Evolutionary conservation across 345 rosid species (phyloP), one percentile per base, ranked within the genome.

Genomic region (Fremontodendron californicum): DNA sequence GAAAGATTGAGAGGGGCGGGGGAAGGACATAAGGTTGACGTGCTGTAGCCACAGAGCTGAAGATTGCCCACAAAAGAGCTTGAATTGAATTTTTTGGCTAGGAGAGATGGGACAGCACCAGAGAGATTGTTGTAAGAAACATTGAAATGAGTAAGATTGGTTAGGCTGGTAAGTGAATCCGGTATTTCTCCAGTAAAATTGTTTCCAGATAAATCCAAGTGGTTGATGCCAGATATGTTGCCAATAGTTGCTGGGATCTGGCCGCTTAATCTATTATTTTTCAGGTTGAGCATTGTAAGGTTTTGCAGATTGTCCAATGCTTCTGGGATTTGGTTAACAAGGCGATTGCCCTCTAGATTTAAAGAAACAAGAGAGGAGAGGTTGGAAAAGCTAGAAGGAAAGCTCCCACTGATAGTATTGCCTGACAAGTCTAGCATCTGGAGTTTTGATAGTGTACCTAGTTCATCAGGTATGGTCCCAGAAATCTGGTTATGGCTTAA

Each of bases 11-110:
- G 73, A 3, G 93, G 89, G 7, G 90, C 80, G 0, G 88, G 87
- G 58, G 94, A 80, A 74, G 91, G 87, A 62, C 98, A 95, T 6
- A 83, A 78, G 29, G 88, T 83, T 8, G 94, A 84, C 55, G 42
- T n/a, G 78, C 91, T 88, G 86, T 88, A 96, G 43, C 99, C 99
- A 81, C 99, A 96, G 18, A 96, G 96, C 85, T 92, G 92, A 83
- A 91, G 75, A 81, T 93, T 96, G 0, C 99, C 98, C 33, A 86
- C 74, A 85, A 93, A 96, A 62, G 97, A 89, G 80, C 85, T 92
- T 74, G 98, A 90, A 85, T 93, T 88, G 94, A 96, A 96, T 33
- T 84, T 93, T 73, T 80, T 88, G 29, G 89, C 81, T 42, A 96
- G 90, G 8, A 46, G 43, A 62, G 88, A 73, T 23, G 99, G 98